Percentiles rank a stretch among this genome's conserved stretches.
Evolutionary conservation across 306 rosid genomes (phyloP).

Genomic region (Vigna reflexopilosa): DNA sequence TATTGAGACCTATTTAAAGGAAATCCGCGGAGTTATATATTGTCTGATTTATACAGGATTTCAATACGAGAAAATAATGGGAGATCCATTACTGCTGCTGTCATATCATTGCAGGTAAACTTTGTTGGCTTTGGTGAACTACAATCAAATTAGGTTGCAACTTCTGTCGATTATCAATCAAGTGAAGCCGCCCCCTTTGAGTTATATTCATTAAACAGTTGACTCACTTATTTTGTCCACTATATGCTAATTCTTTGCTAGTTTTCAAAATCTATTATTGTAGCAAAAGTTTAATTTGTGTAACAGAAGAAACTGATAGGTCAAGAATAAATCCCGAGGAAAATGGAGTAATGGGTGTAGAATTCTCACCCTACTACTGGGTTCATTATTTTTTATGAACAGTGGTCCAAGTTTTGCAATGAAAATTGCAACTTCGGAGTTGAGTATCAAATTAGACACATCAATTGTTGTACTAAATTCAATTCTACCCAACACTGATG

Average conservation of each 20-base stretch:
- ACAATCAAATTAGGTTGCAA: slow-evolving; percentile 43
- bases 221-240: slow-evolving; percentile 2
- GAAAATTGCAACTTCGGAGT: not conserved
- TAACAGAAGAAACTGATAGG: slow-evolving; percentile 19
- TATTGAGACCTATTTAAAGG: slow-evolving; percentile 48
- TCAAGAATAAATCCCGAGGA: slow-evolving; percentile 19
- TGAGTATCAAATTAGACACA: not conserved
- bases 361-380: not conserved
- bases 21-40: slow-evolving; percentile 56
- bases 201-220: slow-evolving; percentile 27
- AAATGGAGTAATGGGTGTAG: slow-evolving; percentile 18
- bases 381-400: not conserved
- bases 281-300: slow-evolving; percentile 35
- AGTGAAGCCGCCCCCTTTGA: slow-evolving; percentile 40
- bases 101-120: slow-evolving; percentile 60
- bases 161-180: slow-evolving; percentile 45
- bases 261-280: slow-evolving; percentile 21
- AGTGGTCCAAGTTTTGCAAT: not conserved
- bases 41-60: slow-evolving; percentile 84
- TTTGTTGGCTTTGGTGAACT: slow-evolving; percentile 47
- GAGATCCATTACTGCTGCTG: slow-evolving; percentile 68
- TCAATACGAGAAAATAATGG: slow-evolving; percentile 55
- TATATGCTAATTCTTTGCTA: slow-evolving; percentile 17
- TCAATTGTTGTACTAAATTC: not conserved
- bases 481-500: not conserved